Percentiles rank a stretch among this genome's conserved stretches.
Conservation (phyloP, 352 stramenopile species). For the Phytophthora sojae region DNA sequence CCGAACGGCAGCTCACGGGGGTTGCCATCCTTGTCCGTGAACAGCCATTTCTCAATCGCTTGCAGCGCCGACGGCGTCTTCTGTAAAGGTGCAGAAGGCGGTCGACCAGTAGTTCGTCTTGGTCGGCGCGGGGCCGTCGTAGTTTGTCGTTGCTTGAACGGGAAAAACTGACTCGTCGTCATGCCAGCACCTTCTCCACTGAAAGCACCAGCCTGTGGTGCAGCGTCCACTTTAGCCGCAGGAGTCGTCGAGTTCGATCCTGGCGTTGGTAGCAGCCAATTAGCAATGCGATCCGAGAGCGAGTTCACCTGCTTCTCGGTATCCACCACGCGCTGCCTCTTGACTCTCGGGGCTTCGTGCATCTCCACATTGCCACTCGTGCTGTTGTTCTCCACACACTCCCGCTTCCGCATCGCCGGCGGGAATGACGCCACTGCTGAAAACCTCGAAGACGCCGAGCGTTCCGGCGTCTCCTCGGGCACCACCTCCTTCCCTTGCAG, state of each 20-base stretch:
- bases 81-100: constrained; percentile 15
- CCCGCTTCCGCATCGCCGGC: constrained; percentile 42
- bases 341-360: constrained; percentile 36
- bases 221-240: constrained; percentile 17
- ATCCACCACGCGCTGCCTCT: constrained; percentile 52
- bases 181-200: constrained; percentile 13
- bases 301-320: constrained; percentile 49
- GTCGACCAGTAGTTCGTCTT: constrained; percentile 23
- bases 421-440: constrained; percentile 52
- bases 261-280: constrained; percentile 61
- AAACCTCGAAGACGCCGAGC: constrained; percentile 46
- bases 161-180: constrained; percentile 41
- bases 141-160: constrained; percentile 44
- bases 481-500: constrained; percentile 59
- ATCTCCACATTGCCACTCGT: constrained; percentile 28
- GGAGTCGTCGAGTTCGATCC: constrained; percentile 5
- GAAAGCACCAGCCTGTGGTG: constrained; percentile 10
- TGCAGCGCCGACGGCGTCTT: constrained; percentile 45
- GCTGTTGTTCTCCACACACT: constrained; percentile 36
- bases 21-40: constrained; percentile 53
- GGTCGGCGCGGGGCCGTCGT: constrained; percentile 20
- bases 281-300: constrained; percentile 57
- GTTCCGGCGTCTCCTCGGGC: constrained; percentile 33
- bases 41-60: constrained; percentile 68
- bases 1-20: constrained; percentile 40